These are phyloP conservation scores for Nitzschia sp. DNA, from an alignment of 108 stramenopile species.

Conservation along the genomic window DNA sequence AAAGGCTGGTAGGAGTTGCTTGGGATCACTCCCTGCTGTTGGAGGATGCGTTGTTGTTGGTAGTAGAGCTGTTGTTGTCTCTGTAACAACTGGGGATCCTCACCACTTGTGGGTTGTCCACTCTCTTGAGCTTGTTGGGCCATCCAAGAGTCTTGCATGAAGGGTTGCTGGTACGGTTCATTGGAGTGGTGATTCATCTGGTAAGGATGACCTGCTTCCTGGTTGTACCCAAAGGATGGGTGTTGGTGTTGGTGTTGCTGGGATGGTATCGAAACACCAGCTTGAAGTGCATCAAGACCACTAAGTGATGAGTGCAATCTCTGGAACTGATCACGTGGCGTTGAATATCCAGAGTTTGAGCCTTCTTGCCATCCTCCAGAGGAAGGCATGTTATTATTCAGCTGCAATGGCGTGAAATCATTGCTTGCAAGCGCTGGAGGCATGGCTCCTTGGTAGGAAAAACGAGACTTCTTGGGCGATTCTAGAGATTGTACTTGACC, in stretches of 20 bases:
- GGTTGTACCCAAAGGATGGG: neutral
- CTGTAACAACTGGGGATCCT: neutral
- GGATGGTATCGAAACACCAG: neutral
- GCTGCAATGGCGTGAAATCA: too few species aligned
- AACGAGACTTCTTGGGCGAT: too few species aligned
- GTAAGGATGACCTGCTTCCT: neutral
- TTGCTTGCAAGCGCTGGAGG: too few species aligned
- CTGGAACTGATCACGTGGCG: neutral
- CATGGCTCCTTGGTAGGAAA: too few species aligned
- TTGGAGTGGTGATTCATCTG: neutral
- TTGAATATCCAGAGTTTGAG: too few species aligned
- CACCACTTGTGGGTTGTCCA: neutral
- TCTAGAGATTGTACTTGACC: too few species aligned
- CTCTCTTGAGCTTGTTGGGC: neutral
- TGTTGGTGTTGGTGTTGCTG: neutral
- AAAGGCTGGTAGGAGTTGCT: neutral
- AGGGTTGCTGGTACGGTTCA: neutral
- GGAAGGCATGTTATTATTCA: too few species aligned
- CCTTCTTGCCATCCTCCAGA: too few species aligned
- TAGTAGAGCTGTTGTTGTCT: neutral
- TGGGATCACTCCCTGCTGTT: conserved; percentile 4
- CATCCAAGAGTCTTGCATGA: neutral
- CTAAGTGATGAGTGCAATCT: conserved; percentile 10
- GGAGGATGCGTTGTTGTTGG: conserved; percentile 9
- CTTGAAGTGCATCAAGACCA: conserved; percentile 5